These are phyloP conservation scores for Globisporangium paddicum DNA, from an alignment of 352 stramenopile species.

Conservation along the genomic window DNA sequence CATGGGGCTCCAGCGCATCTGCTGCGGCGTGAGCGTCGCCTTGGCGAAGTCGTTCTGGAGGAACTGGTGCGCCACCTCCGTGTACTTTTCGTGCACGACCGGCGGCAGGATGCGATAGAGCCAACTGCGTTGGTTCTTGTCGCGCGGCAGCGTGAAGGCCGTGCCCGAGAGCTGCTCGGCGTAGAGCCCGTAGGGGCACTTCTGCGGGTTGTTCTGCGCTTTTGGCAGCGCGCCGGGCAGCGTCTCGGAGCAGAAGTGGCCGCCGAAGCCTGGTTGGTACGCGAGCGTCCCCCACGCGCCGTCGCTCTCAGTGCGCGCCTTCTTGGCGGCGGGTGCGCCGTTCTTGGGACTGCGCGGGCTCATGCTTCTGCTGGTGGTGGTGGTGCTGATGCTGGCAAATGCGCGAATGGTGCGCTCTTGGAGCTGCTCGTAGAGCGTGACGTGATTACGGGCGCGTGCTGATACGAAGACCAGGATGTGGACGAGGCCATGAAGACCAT, in stretches of 20 bases:
- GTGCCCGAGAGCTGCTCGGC: constrained; percentile 96
- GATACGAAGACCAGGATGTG: constrained; percentile 10
- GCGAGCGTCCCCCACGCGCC: constrained; percentile 63
- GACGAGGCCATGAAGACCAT: too few species aligned
- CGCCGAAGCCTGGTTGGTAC: constrained; percentile 92
- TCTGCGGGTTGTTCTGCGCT: constrained; percentile 94
- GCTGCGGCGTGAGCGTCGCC: constrained; percentile 81
- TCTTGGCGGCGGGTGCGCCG: not conserved
- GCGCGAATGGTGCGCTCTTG: not conserved
- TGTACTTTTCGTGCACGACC: constrained; percentile 76
- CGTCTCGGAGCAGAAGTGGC: constrained; percentile 92
- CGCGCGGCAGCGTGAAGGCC: constrained; percentile 93
- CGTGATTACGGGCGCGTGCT: constrained; percentile 4
- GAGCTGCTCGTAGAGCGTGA: not conserved
- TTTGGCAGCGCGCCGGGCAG: constrained; percentile 86
- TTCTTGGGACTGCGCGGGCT: not conserved
- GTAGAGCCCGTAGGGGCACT: constrained; percentile 90
- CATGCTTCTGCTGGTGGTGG: not conserved
- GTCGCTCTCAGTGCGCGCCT: constrained; percentile 2
- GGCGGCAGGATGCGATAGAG: constrained; percentile 92
- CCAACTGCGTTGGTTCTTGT: constrained; percentile 90
- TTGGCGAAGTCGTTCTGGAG: constrained; percentile 69
- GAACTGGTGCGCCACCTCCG: constrained; percentile 33
- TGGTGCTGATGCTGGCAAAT: not conserved
- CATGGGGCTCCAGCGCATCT: constrained; percentile 91